Conservation (phyloP, 495 filamentous ascomycete genomes). For the Mytilinidion resinicola region DNA sequence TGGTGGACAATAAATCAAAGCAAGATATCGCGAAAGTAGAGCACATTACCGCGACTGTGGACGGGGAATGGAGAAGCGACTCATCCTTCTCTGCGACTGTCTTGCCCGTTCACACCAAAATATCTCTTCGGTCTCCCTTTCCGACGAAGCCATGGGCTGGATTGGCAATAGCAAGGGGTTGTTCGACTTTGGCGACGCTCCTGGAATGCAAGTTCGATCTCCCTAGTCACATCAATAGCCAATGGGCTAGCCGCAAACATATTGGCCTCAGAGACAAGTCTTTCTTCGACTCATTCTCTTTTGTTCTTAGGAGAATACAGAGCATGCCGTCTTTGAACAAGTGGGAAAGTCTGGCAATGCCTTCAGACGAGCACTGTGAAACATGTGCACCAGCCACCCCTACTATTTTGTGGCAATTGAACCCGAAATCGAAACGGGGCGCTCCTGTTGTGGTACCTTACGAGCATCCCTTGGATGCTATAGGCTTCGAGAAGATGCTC, state of each 20-base stretch:
- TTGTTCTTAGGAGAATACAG: neutral
- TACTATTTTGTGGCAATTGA: constrained; percentile 37
- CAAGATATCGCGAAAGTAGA: neutral
- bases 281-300: neutral
- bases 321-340: neutral
- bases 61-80: neutral
- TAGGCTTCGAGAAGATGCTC: constrained; percentile 42
- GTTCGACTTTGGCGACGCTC: neutral
- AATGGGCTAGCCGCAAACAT: neutral
- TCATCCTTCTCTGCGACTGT: too few species aligned
- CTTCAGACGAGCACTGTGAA: neutral
- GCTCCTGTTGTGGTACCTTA: constrained; percentile 35
- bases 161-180: too few species aligned
- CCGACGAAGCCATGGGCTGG: too few species aligned
- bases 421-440: constrained; percentile 3
- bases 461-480: constrained; percentile 45
- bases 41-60: too few species aligned
- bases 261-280: neutral
- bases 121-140: too few species aligned
- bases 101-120: too few species aligned
- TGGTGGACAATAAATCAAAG: neutral
- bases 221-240: neutral
- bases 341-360: constrained; percentile 1
- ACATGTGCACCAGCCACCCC: constrained; percentile 44
- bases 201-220: neutral